These are phyloP conservation scores for Xylariaceae sp. DNA, from an alignment of 2,329 filamentous ascomycete species.

Conservation along the genomic window DNA sequence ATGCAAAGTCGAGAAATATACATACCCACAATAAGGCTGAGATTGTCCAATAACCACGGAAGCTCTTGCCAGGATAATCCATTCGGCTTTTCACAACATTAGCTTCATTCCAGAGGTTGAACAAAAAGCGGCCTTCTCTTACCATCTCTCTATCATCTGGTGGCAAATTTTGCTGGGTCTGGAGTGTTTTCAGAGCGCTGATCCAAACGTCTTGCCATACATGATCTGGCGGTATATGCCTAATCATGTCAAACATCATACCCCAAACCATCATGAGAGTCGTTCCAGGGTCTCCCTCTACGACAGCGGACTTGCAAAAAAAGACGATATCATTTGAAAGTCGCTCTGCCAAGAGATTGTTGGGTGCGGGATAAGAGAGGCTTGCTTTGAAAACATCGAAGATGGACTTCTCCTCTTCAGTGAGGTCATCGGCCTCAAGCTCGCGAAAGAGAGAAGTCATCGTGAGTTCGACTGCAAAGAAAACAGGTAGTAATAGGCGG, in stretches of 20 bases:
- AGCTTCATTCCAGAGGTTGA: background rate
- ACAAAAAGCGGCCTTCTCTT: background rate
- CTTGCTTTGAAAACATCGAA: slow-evolving; percentile 3
- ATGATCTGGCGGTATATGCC: background rate
- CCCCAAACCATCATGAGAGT: background rate
- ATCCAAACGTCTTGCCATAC: slow-evolving; percentile 5
- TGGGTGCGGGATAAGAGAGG: background rate
- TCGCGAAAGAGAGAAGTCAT: slow-evolving; percentile 1
- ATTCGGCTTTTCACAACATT: background rate
- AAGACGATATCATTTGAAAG: slow-evolving; percentile 2
- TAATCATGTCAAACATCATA: background rate
- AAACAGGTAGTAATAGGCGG: background rate
- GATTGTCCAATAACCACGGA: background rate
- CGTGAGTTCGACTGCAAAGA: background rate
- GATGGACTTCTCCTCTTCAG: background rate
- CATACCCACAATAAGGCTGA: background rate
- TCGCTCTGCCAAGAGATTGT: background rate
- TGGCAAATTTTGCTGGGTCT: background rate
- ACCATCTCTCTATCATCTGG: background rate
- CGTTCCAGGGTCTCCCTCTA: background rate
- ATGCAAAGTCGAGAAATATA: background rate
- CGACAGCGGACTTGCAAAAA: slow-evolving; percentile 3
- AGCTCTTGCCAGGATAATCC: background rate
- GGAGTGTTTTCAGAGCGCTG: slow-evolving; percentile 1
- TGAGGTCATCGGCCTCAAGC: background rate